A percentile compares a stretch with the other conserved stretches of the same genome.
phyloP scores from a whole-genome alignment of 495 filamentous ascomycete genomes.

The Penicillium nucicola region DNA sequence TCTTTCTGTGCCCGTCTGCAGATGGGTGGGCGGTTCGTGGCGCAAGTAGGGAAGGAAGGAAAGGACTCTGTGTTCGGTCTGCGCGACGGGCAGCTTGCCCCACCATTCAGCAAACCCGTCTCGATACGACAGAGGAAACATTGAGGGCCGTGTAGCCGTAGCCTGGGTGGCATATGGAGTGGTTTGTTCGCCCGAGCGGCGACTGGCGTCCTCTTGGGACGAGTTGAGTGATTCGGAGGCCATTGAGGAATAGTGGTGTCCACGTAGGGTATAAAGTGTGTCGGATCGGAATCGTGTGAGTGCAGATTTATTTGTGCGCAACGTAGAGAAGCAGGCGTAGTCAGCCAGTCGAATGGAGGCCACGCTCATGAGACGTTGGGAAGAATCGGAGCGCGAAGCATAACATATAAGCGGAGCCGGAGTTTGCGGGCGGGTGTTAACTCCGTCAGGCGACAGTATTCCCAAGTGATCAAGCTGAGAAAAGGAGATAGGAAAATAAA shows the following conservation, averaged over 20 bases:
- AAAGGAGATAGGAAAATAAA: no score
- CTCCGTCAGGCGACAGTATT: slow-evolving; percentile 16
- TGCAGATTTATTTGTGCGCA: not conserved
- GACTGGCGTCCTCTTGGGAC: slow-evolving; percentile 24
- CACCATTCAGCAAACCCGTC: slow-evolving; percentile 91
- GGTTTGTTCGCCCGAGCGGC: slow-evolving; percentile 31
- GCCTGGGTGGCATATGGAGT: slow-evolving; percentile 40
- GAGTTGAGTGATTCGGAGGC: slow-evolving; percentile 38
- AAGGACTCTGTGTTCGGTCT: slow-evolving; percentile 76
- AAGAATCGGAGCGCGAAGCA: no score
- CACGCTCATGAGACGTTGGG: slow-evolving; percentile 13
- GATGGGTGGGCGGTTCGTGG: slow-evolving; percentile 67
- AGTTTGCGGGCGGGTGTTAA: slow-evolving; percentile 26
- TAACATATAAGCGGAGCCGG: slow-evolving; percentile 8
- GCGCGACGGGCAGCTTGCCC: slow-evolving; percentile 47
- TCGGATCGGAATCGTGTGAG: no score
- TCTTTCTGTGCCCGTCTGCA: slow-evolving; percentile 57
- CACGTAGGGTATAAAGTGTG: not conserved
- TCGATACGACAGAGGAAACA: slow-evolving; percentile 86
- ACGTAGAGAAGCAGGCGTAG: slow-evolving; percentile 3
- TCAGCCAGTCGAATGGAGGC: slow-evolving; percentile 6
- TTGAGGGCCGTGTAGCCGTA: slow-evolving; percentile 33
- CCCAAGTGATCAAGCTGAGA: slow-evolving; percentile 1
- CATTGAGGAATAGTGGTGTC: slow-evolving; percentile 32
- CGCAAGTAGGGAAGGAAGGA: slow-evolving; percentile 82